Percentiles rank a stretch among this genome's conserved stretches.
phyloP scores from a whole-genome alignment of 2,329 filamentous ascomycete species.

The Apiospora rasikravindrae region DNA sequence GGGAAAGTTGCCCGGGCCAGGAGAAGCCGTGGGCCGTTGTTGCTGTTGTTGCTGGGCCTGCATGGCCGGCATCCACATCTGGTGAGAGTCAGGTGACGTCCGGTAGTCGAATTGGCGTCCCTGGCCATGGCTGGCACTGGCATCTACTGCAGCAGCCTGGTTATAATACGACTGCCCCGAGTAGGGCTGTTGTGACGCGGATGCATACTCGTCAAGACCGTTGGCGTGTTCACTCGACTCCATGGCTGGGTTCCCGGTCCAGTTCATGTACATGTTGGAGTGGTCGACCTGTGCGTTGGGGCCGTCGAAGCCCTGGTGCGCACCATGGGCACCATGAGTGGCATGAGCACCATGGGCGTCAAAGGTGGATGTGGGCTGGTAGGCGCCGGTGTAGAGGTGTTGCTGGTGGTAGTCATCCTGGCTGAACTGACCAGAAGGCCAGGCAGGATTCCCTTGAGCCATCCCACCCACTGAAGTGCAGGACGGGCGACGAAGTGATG shows the following conservation, averaged over 20 bases:
- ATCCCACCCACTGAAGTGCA: neutral
- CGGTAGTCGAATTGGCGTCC: neutral
- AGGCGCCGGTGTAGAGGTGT: conserved; percentile 4
- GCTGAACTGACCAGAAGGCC: conserved; percentile 23
- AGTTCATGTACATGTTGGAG: conserved; percentile 12
- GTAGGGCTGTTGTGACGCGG: neutral
- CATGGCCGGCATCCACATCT: conserved; percentile 17
- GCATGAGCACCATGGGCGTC: conserved; percentile 1
- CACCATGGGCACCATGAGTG: neutral
- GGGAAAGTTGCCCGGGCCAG: conserved; percentile 13
- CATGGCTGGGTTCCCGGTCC: neutral
- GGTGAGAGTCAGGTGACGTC: neutral
- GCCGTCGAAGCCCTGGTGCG: conserved; percentile 13
- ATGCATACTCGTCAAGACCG: neutral
- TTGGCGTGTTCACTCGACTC: neutral
- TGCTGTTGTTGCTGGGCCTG: conserved; percentile 31
- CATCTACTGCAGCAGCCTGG: neutral
- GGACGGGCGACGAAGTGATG: neutral
- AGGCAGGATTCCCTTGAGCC: conserved; percentile 23
- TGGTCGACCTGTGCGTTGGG: conserved; percentile 6
- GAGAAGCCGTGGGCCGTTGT: conserved; percentile 14
- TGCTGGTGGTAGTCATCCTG: conserved; percentile 15
- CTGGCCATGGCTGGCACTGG: neutral
- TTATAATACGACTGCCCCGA: neutral
- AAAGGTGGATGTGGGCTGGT: neutral